Percentiles rank a stretch among this genome's conserved stretches.
These are phyloP conservation scores for Wickerhamomyces subpelliculosus DNA, from an alignment of 805 yeast species.

Conservation along the genomic window DNA sequence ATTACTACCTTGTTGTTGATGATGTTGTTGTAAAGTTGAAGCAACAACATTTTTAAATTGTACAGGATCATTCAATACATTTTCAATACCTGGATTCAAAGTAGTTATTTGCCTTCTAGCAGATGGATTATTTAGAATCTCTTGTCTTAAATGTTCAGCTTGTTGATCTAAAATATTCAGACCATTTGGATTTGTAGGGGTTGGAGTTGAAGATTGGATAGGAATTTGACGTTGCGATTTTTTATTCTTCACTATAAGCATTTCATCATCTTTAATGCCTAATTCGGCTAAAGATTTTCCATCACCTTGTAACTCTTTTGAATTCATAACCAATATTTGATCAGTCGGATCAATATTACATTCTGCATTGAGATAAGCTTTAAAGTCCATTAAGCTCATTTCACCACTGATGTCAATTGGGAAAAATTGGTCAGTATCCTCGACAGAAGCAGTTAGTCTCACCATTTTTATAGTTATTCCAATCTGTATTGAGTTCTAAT, in stretches of 20 bases:
- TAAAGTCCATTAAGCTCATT: slow-evolving; percentile 58
- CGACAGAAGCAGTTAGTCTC: slow-evolving; percentile 13
- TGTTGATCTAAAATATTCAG: slow-evolving; percentile 16
- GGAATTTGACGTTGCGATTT: neutral
- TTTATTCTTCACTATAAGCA: slow-evolving; percentile 25
- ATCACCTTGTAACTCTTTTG: slow-evolving; percentile 28
- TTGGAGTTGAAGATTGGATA: neutral
- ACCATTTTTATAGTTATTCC: slow-evolving; percentile 11
- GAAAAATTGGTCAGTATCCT: slow-evolving; percentile 10
- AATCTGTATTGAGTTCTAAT: neutral
- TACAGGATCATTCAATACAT: slow-evolving; percentile 38
- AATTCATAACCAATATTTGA: slow-evolving; percentile 46
- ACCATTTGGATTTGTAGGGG: neutral
- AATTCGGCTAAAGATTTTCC: slow-evolving; percentile 37
- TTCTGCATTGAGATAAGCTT: slow-evolving; percentile 69
- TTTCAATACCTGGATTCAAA: slow-evolving; percentile 41
- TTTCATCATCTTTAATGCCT: slow-evolving; percentile 50
- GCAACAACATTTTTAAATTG: slow-evolving; percentile 37
- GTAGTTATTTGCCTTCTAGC: slow-evolving; percentile 28
- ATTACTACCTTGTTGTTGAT: slow-evolving; percentile 8
- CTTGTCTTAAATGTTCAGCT: slow-evolving; percentile 44
- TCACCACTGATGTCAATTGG: slow-evolving; percentile 59
- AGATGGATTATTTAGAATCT: slow-evolving; percentile 35
- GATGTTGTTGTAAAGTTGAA: slow-evolving; percentile 27
- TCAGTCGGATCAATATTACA: slow-evolving; percentile 40